These are phyloP conservation scores for Jatropha podagrica DNA, from an alignment of 441 rosid species.

Conservation along the genomic window DNA sequence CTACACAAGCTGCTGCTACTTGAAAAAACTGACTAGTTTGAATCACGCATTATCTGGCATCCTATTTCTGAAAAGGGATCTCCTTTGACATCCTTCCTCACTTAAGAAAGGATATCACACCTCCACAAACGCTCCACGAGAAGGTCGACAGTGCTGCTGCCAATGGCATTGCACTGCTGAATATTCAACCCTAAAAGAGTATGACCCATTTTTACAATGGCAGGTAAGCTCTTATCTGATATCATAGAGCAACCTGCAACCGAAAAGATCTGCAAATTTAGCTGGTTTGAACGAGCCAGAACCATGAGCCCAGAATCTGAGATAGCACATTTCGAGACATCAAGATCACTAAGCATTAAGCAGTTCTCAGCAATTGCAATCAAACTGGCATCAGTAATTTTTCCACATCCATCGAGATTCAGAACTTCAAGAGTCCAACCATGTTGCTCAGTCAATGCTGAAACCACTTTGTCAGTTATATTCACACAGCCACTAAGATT, in stretches of 20 bases:
- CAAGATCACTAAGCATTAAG: conserved; percentile 67
- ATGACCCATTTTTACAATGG: conserved; percentile 48
- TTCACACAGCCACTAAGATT: conserved; percentile 68
- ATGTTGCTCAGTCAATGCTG: conserved; percentile 47
- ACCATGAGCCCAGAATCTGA: conserved; percentile 64
- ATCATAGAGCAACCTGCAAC: conserved; percentile 65
- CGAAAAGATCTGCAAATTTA: conserved; percentile 66
- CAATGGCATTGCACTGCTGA: conserved; percentile 70
- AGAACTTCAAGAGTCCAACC: conserved; percentile 76
- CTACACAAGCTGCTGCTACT: conserved; percentile 38
- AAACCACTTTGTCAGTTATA: conserved; percentile 61
- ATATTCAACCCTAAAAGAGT: conserved; percentile 76
- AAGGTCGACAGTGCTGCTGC: conserved; percentile 42
- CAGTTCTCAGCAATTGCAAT: conserved; percentile 69
- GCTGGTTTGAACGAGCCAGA: conserved; percentile 50
- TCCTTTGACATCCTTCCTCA: not conserved
- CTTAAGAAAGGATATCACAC: conserved; percentile 79
- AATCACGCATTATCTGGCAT: conserved; percentile 9
- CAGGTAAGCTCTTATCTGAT: conserved; percentile 59
- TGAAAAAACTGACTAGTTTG: conserved; percentile 25
- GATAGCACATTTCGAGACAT: conserved; percentile 67
- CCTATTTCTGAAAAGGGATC: conserved; percentile 5
- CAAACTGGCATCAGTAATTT: conserved; percentile 67
- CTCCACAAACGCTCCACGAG: conserved; percentile 73
- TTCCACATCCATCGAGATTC: conserved; percentile 70